Evolutionary conservation across 1,284 basidiomycete species (phyloP), one percentile per base, ranked within the genome.

Genomic region (Gymnopus androsaceus): DNA sequence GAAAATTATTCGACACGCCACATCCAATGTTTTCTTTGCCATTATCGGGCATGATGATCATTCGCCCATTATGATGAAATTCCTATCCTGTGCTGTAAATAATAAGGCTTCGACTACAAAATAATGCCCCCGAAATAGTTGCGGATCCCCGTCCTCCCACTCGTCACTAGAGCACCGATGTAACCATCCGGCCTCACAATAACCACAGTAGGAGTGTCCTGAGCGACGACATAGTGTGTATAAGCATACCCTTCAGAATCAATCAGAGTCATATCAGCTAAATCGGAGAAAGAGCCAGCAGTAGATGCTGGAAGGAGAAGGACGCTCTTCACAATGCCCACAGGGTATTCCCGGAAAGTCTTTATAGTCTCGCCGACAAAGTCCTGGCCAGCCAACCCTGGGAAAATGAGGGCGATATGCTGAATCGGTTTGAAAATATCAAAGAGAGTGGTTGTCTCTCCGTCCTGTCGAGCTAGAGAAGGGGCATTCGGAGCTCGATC

Each of bases 401-500:
- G 50, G 28, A 63, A 58, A 1, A 61, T 36, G 5, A 63, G 34
- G 4, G 56, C 46, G 15, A 58, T 63, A 51, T 63, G 62, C 28
- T 21, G 19, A 7, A 23, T 12, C 0, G 47, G 7, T 15, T 51
- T 23, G 46, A 63, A 60, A 3, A 63, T 11, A 9, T 27, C 51
- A 25, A 63, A 63, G 1, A 63, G 46, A 34, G 25, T 30, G 4
- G 34, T 25, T 33, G 15, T 19, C 15, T 2, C 3, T 34, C 65
- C 59, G 25, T 59, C 37, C 52, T 54, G 48, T 27, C 23, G 38
- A 1, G 19, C 30, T 6, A 72, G 61, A 2, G 45, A 62, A 1
- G 70, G 63, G 1, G 70, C 71, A 27, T 71, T 64, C 1, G 70
- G 72, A 5, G 71, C 72, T 17, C 69, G 58, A 52, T 72, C 70